Percentiles rank a stretch among this genome's conserved stretches.
phyloP scores from a whole-genome alignment of 345 rosid species.

The Brassica nigra region DNA sequence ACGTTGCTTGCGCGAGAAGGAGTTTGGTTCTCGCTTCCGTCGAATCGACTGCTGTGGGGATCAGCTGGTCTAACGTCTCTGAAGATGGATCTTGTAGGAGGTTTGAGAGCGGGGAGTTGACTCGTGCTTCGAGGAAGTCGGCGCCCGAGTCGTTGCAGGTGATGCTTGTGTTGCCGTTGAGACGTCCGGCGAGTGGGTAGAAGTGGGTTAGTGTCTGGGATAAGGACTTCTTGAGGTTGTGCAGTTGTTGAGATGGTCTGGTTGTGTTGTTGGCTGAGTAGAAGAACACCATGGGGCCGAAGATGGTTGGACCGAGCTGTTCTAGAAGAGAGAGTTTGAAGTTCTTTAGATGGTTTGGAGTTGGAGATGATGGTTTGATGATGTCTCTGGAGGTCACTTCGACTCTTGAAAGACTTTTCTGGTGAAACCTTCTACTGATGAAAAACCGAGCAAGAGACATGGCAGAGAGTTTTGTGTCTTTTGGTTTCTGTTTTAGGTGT shows the following conservation, averaged over 20 bases:
- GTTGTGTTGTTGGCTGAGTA: constrained; percentile 25
- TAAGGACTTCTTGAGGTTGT: constrained; percentile 43
- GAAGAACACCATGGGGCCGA: constrained; percentile 41
- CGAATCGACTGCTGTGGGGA: constrained; percentile 38
- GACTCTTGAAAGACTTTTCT: constrained; percentile 18
- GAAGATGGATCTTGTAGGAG: constrained; percentile 31
- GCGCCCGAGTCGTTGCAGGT: constrained; percentile 45
- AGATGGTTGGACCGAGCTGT: constrained; percentile 47
- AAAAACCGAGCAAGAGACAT: constrained; percentile 28
- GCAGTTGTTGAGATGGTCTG: constrained; percentile 19
- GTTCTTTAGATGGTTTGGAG: constrained; percentile 40
- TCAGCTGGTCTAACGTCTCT: constrained; percentile 35
- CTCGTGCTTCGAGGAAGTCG: constrained; percentile 44
- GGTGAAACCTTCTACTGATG: constrained; percentile 28
- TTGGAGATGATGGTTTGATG: constrained; percentile 51
- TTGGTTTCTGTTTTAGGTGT: not conserved
- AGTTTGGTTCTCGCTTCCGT: constrained; percentile 20
- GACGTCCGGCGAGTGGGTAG: constrained; percentile 48
- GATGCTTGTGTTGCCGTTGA: constrained; percentile 30
- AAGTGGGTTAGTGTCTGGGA: constrained; percentile 50
- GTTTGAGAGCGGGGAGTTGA: constrained; percentile 28
- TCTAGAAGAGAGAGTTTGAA: constrained; percentile 45
- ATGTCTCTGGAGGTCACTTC: constrained; percentile 41
- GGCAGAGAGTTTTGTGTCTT: not conserved
- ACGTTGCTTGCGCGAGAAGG: constrained; percentile 12